Evolutionary conservation across 2,329 filamentous ascomycete species (phyloP).

Genomic region (Apiospora marii): DNA sequence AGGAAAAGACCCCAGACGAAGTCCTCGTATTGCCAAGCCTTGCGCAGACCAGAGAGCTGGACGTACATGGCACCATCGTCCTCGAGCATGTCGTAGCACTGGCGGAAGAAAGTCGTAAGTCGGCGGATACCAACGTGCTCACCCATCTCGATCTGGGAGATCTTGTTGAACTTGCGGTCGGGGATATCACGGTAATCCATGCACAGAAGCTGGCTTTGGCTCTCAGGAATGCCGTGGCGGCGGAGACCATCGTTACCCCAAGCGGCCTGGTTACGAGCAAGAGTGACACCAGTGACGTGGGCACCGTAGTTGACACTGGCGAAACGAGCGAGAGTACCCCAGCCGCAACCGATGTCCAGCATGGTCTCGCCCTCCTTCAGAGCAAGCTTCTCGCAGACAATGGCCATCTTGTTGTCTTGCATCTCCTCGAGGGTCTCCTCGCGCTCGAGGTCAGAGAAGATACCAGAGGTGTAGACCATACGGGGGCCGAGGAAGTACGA

Average conservation of each 20-base stretch:
- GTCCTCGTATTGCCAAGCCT: constrained; percentile 95
- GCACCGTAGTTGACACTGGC: constrained; percentile 89
- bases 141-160: constrained; percentile 95
- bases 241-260: constrained; percentile 91
- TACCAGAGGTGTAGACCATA: constrained; percentile 95
- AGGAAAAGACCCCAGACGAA: constrained; percentile 96
- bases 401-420: constrained; percentile 93
- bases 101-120: constrained; percentile 77
- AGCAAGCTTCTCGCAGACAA: constrained; percentile 93
- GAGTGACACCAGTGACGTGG: constrained; percentile 83
- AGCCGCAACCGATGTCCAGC: constrained; percentile 94
- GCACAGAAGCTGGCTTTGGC: constrained; percentile 88
- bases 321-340: constrained; percentile 91
- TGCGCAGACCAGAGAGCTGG: constrained; percentile 89
- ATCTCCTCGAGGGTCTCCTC: constrained; percentile 92
- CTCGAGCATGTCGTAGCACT: constrained; percentile 92
- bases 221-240: constrained; percentile 78
- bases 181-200: constrained; percentile 93
- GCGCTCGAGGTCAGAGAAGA: constrained; percentile 83
- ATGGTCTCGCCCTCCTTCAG: constrained; percentile 80
- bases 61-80: constrained; percentile 94
- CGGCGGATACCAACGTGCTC: constrained; percentile 95
- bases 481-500: constrained; percentile 95
- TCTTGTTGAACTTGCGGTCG: constrained; percentile 80
- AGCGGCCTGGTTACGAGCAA: constrained; percentile 91